Evolutionary conservation across 2,329 filamentous ascomycete genomes (phyloP).

Genomic region (Trichothecium roseum): DNA sequence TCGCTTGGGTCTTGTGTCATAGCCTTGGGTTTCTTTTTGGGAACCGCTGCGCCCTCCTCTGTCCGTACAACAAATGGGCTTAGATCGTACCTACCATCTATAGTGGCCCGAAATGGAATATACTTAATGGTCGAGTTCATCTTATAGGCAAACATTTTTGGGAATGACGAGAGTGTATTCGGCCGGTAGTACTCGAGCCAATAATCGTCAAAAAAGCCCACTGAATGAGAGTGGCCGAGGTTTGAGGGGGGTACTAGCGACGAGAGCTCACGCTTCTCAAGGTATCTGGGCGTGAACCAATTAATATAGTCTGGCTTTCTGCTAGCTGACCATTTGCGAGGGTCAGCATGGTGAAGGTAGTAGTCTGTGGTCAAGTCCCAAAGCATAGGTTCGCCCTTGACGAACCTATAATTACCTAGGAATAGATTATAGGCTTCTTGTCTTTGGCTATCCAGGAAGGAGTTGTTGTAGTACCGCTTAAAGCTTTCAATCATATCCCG

Average conservation of each 20-base stretch:
- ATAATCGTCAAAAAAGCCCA: constrained; percentile 75
- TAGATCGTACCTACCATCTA: constrained; percentile 67
- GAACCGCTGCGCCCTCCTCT: constrained; percentile 47
- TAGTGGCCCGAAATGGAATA: constrained; percentile 62
- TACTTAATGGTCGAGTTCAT: constrained; percentile 85
- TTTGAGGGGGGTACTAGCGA: constrained; percentile 28
- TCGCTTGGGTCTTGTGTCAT: too few species aligned
- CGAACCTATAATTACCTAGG: constrained; percentile 87
- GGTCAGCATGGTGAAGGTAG: constrained; percentile 85
- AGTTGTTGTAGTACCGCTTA: constrained; percentile 98
- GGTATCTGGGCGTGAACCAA: constrained; percentile 72
- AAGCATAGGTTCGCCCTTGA: constrained; percentile 81
- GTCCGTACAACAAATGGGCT: constrained; percentile 80
- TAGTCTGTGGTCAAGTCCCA: constrained; percentile 96
- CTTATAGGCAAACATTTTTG: constrained; percentile 85
- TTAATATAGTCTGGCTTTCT: constrained; percentile 64
- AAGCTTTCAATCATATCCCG: constrained; percentile 99
- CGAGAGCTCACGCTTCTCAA: constrained; percentile 52
- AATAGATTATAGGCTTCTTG: constrained; percentile 98
- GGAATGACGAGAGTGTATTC: constrained; percentile 74
- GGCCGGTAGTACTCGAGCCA: constrained; percentile 97
- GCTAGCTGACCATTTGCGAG: constrained; percentile 58
- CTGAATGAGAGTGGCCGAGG: constrained; percentile 27
- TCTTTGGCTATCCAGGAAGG: constrained; percentile 91
- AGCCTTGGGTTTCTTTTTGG: constrained; percentile 48